Evolutionary conservation across 2,329 filamentous ascomycete species (phyloP), one percentile per base, ranked within the genome.

Genomic region (Aspergillus pseudonomiae): DNA sequence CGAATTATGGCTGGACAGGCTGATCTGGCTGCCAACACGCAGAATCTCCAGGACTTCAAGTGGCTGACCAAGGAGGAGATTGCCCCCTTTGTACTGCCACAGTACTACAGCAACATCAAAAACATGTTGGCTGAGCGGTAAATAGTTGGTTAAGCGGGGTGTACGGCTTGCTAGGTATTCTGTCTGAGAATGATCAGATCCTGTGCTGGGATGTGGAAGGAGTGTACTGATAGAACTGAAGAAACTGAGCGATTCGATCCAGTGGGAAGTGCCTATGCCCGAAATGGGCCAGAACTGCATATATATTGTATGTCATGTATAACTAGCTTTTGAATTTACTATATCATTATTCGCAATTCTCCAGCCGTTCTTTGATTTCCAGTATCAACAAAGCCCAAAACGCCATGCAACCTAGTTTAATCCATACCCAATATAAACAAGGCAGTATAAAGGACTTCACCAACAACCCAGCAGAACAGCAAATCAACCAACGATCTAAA

Each of bases 1-100:
- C 88, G 95, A 67, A 98, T 99, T 78, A 92, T 98, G 91, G 93
- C 94, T 39, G 95, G 95, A n/a, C 95, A 98, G 81, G 93, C 91
- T 34, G 87, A 97, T 77, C 79, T 98, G 59, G 82, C 83, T 66
- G 84, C 83, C 63, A 97, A 95, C 80, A 81, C 83, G 65, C 85
- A 91, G 62, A 91, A 90, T 6, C 83, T 95, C 60, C 84, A 85
- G 60, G 93, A 97, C 77, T 99, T 95, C 82, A 89, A 91, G 81
- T 99, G 95, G 95, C 80, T 98, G 73, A 90, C 92, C 28, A 94
- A 91, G 78, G 92, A 97, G 66, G 95, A 99, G 85, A 85, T 98
- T 61, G 78, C 89, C 77, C 82, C 88, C 70, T 83, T 84, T 67
- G 85, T 97, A 52, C 80, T 85, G 32, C 77, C 80, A 4, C 83